Base-by-base conservation (phyloP, 345 rosid genomes). In the Syzygium oleosum region DNA sequence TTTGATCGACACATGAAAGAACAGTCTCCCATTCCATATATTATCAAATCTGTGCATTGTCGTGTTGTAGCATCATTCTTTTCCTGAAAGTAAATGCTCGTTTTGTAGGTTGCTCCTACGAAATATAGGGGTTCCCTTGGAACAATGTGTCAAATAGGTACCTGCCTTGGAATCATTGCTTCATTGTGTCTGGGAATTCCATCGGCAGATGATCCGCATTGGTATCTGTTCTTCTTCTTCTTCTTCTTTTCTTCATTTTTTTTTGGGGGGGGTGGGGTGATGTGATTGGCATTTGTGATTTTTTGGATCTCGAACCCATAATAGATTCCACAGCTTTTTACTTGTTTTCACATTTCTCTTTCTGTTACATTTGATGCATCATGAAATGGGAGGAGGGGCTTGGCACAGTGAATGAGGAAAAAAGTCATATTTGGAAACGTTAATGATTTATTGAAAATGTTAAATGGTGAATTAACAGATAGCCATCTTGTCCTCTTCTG, bases 101-200 rank as follows among this genome's bases (percentile, higher is more conserved):
- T 88, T 52, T 56, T 91, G 13, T 88, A 96, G 97, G 95, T 96
- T 91, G 92, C 98, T 87, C 95, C 97, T 58, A 95, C 97, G 52
- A 95, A 92, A 83, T 96, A 93, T 88, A 92, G 96, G 89, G 98
- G 97, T 79, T 95, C 94, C 27, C 89, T 95, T 63, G 98, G 96
- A 86, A 91, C 95, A 86, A 85, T 93, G 56, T 92, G 92, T 90
- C 95, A 94, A 84, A 90, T 94, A 85, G 97, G 96, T 88, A 95
- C 97, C 25, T 95, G 97, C 93, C 93, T 93, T 87, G 97, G 97
- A 84, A 94, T 95, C 80, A 92, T 96, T 84, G 85, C 91, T 56
- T 95, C 97, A 73, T 88, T 95, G 65, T 89, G 90, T 89, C 88
- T 95, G 21, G 97, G 92, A 85, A 92, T 96, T 88, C 95, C 93